Evolutionary conservation across 179 eudicot species (phyloP).

Genomic region (Gypsophila paniculata): DNA sequence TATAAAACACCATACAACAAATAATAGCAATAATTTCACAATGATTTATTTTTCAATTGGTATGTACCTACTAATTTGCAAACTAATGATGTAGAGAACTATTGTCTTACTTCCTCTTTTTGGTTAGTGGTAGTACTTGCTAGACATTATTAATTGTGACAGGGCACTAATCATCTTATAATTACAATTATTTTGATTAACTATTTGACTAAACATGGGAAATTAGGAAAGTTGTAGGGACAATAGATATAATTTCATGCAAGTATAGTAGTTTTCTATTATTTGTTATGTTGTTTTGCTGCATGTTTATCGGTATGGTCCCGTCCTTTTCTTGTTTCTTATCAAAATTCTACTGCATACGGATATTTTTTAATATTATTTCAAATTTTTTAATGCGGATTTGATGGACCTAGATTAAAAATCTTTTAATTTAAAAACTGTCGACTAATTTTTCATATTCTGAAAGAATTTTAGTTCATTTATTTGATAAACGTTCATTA

Average conservation of each 20-base stretch:
- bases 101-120: neutral
- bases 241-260: neutral
- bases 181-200: neutral
- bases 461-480: no score
- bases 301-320: constrained; percentile 17
- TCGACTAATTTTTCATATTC: no score
- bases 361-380: no score
- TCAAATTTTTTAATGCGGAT: no score
- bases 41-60: constrained; percentile 9
- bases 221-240: constrained; percentile 17
- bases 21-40: constrained; percentile 6
- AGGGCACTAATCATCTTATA: neutral
- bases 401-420: no score
- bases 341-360: no score
- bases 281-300: constrained; percentile 10
- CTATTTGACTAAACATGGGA: neutral
- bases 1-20: constrained; percentile 3
- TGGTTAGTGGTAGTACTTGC: neutral
- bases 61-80: constrained; percentile 2
- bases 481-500: no score
- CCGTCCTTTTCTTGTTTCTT: neutral
- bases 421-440: no score
- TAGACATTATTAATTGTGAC: neutral
- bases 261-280: constrained; percentile 19
- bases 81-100: neutral